Base-by-base conservation (phyloP, 768 basidiomycete genomes). In the Pulveroboletus sp. region DNA sequence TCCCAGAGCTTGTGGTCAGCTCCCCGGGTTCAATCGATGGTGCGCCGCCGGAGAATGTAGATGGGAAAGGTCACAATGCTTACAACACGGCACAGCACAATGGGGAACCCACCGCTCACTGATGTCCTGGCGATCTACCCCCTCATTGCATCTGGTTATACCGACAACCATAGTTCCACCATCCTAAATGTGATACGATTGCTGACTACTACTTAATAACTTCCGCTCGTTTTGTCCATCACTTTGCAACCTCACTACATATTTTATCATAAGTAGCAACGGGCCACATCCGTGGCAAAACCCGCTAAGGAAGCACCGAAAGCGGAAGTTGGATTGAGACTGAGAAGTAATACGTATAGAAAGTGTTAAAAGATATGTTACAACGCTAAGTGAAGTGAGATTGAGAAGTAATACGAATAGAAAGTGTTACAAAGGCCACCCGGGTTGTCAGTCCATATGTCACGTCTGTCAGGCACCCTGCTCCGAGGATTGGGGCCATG, bases 1-100 rank as follows among this genome's bases (percentile, higher is more conserved):
- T 68, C 4, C 66, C 66, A 11, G 66, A 68, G 47, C 56, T 68
- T 38, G 66, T 68, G 40, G 68, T 68, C 24, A 69, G 68, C 38
- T 66, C 66, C 33, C 66, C 66, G 14, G 56, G 53, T 27, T 69
- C 66, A 41, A 62, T 63, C 41, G 66, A 67, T 45, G 68, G 65
- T 39, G 50, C 47, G 50, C 54, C 50, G 11, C 46, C 48, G 35
- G 56, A 53, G 49, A 56, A 42, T 40, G 49, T 56, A 25, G 42
- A 56, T 33, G 55, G 52, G 24, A 50, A 45, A 32, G 20, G 19
- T 49, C 56, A 53, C 27, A 40, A 50, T 43, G 24, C 58, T 43
- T 41, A 57, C 36, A 50, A 52, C 25, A 57, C 46, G 50, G 49
- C 39, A 51, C 64, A 64, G 50, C 52, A 51, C 47, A 54, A 48